These are phyloP conservation scores for Lepidium aucheri DNA, from an alignment of 345 rosid species.

Conservation along the genomic window DNA sequence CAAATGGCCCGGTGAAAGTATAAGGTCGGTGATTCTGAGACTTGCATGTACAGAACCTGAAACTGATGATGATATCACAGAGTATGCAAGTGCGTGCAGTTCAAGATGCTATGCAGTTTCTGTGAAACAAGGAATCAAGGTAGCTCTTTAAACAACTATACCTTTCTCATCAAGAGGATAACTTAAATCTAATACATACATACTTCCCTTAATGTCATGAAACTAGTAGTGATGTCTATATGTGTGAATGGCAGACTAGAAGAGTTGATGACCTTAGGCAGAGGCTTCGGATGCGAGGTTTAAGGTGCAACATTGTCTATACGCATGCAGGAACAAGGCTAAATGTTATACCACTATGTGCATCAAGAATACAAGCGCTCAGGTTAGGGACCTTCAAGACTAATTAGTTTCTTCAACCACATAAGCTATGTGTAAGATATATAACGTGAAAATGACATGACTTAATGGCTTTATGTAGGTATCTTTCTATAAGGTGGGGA, in stretches of 20 bases:
- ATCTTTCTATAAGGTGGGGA: slow-evolving; percentile 80
- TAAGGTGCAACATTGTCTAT: slow-evolving; percentile 63
- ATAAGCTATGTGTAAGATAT: not conserved
- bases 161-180: not conserved
- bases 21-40: slow-evolving; percentile 40
- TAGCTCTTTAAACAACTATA: not conserved
- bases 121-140: slow-evolving; percentile 68
- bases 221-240: slow-evolving; percentile 5
- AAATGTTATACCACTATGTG: slow-evolving; percentile 69
- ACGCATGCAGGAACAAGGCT: slow-evolving; percentile 59
- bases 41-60: slow-evolving; percentile 49
- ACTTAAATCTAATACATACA: not conserved
- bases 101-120: slow-evolving; percentile 57
- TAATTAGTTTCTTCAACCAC: not conserved
- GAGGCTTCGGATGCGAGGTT: slow-evolving; percentile 80
- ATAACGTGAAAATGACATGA: not conserved
- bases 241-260: slow-evolving; percentile 41
- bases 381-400: slow-evolving; percentile 38
- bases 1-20: slow-evolving; percentile 88
- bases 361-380: slow-evolving; percentile 74
- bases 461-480: slow-evolving; percentile 39
- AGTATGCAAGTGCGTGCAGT: slow-evolving; percentile 37
- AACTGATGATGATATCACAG: slow-evolving; percentile 40
- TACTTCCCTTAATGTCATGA: not conserved
- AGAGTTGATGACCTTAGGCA: slow-evolving; percentile 60